phyloP scores from a whole-genome alignment of 805 yeast species.

The Wickerhamiella sergipiensis region DNA sequence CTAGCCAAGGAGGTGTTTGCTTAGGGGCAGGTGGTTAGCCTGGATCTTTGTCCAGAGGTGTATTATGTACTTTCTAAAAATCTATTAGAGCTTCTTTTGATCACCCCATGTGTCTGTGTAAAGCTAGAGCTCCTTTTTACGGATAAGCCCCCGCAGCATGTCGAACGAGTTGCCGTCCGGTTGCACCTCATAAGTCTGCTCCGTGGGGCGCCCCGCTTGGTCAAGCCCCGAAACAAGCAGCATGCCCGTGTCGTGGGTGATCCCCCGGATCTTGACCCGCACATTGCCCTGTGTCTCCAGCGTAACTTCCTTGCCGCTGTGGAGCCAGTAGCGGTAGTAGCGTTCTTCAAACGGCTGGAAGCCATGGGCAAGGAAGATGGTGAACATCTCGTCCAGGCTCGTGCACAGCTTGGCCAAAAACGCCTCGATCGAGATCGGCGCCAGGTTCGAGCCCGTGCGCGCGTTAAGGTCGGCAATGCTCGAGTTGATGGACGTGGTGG shows the following conservation, averaged over 20 bases:
- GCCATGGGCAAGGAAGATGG: slow-evolving; percentile 45
- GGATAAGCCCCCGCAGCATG: slow-evolving; percentile 79
- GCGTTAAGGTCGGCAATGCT: slow-evolving; percentile 51
- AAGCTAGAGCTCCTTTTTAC: slow-evolving; percentile 30
- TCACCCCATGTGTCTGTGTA: no score
- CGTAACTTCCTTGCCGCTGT: slow-evolving; percentile 57
- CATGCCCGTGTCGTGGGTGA: slow-evolving; percentile 74
- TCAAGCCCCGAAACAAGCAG: slow-evolving; percentile 59
- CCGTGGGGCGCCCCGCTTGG: slow-evolving; percentile 33
- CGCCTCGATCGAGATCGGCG: slow-evolving; percentile 32
- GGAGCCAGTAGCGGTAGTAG: slow-evolving; percentile 82
- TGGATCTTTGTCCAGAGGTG: no score
- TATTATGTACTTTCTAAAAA: no score
- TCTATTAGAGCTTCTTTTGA: no score
- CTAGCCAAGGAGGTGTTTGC: slow-evolving; percentile 5
- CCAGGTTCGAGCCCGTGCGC: slow-evolving; percentile 31
- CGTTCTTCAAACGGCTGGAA: slow-evolving; percentile 49
- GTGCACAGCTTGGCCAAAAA: slow-evolving; percentile 57
- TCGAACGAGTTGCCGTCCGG: slow-evolving; percentile 98
- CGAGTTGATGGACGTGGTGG: slow-evolving; percentile 76
- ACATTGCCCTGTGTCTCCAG: slow-evolving; percentile 40
- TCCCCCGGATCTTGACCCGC: slow-evolving; percentile 61
- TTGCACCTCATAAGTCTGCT: slow-evolving; percentile 54
- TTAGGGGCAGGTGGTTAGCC: no score
- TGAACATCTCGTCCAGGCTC: slow-evolving; percentile 46